Percentiles rank a stretch among this genome's conserved stretches.
phyloP scores from a whole-genome alignment of 208 protist genomes.

The Leishmania lainsoni region DNA sequence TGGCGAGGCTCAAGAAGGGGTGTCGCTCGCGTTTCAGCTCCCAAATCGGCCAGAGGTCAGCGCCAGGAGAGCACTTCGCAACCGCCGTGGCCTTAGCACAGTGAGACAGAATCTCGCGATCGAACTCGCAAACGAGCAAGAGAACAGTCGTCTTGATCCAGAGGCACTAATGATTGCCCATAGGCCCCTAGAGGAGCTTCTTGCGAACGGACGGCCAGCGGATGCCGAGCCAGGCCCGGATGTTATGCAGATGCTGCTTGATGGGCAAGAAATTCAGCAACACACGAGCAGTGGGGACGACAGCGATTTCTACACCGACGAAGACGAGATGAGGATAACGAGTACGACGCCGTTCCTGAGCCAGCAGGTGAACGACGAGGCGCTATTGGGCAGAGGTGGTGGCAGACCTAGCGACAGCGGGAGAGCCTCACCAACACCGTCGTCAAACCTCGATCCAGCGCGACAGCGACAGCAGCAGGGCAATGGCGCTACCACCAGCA shows the following conservation, averaged over 20 bases:
- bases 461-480: conserved; percentile 1
- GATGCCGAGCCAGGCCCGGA: conserved; percentile 45
- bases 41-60: conserved; percentile 31
- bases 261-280: conserved; percentile 36
- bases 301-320: conserved; percentile 18
- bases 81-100: background rate
- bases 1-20: conserved; percentile 40
- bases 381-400: background rate
- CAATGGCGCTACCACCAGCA: background rate
- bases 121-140: conserved; percentile 20
- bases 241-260: conserved; percentile 58
- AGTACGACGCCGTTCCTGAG: conserved; percentile 10
- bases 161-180: conserved; percentile 27
- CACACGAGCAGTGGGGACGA: conserved; percentile 18
- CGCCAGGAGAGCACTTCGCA: conserved; percentile 17
- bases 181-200: conserved; percentile 32
- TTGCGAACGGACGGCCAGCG: conserved; percentile 39
- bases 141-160: conserved; percentile 25
- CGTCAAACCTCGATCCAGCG: background rate
- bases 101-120: conserved; percentile 22
- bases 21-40: conserved; percentile 50
- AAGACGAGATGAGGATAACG: background rate
- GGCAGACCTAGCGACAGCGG: background rate
- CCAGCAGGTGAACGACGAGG: background rate
- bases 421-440: conserved; percentile 17